Base-by-base conservation (phyloP, 345 rosid species). In the Eucalyptus polyanthemos region DNA sequence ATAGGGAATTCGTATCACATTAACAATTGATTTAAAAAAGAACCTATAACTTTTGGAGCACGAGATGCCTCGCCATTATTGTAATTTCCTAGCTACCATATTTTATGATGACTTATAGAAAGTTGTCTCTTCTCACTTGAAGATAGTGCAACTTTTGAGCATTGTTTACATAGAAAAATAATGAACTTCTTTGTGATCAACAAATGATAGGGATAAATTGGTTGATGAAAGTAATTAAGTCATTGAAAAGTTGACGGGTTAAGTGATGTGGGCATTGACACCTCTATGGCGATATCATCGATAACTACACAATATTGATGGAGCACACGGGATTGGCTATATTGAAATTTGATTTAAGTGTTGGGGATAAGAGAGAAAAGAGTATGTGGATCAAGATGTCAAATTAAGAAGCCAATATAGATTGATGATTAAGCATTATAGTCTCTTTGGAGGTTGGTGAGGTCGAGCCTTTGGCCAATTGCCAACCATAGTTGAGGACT, bases 11-110 rank as follows among this genome's bases (percentile, higher is more conserved):
- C 29, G 0, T 4, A 10, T 24, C 0, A 1, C 29, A 56, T 56
- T 0, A 22, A 24, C 12, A 56, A 22, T 22, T 24, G 29, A 56
- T 24, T 2, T 9, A 19, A 0, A 53, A 7, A 8, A 53, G 0
- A 24, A 53, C 19, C 0, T 19, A 53, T 53, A 0, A 0, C 24
- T 19, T 53, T 53, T 19, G 4, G 5, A 53, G 56, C 0, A 53
- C 0, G 2, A 53, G 56, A 19, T 1, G 22, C 22, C n/a, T 58
- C 0, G 2, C 14, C 67, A 27, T 24, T 24, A 58, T 58, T 11
- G 4, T 27, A 60, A 27, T 60, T 60, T 13, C 67, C 14, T 15
- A 5, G 0, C 67, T 25, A 11, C 15, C 8, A 3, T 10, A 25
- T 11, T 27, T 60, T 27, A 12, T 12, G 67, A 0, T 60, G 14